Evolutionary conservation across 2,329 filamentous ascomycete genomes (phyloP).

Genomic region (Triangularia setosa): DNA sequence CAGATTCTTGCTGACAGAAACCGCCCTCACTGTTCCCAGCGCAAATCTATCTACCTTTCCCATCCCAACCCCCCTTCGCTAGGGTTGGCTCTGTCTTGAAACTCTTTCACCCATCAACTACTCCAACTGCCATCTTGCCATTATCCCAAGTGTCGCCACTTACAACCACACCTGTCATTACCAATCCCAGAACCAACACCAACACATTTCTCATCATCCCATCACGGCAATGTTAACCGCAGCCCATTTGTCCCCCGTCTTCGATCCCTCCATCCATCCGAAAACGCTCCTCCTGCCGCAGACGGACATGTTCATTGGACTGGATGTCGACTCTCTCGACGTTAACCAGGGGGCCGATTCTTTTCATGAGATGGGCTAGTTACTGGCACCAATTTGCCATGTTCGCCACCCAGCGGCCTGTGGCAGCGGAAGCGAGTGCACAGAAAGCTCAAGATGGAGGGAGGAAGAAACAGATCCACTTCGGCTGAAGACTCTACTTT

Average conservation of each 20-base stretch:
- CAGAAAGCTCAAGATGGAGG: neutral
- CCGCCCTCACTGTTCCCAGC: neutral
- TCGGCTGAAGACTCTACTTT: too few relatives aligned
- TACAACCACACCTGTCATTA: too few relatives aligned
- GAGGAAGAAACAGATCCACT: neutral
- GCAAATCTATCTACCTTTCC: neutral
- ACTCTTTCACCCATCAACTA: neutral
- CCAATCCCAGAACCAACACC: neutral
- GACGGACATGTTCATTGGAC: too few relatives aligned
- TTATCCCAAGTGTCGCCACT: too few relatives aligned
- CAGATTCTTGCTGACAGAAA: neutral
- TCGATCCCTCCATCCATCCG: neutral
- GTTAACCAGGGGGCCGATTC: too few relatives aligned
- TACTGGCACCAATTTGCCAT: neutral
- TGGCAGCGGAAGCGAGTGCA: neutral
- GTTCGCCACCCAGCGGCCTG: neutral
- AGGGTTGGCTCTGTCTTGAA: neutral
- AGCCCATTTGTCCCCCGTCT: neutral
- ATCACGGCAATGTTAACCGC: neutral
- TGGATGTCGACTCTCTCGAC: too few relatives aligned
- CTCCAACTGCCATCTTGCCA: too few relatives aligned
- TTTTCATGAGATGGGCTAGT: neutral
- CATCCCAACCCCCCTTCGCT: neutral
- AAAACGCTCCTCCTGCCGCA: too few relatives aligned
- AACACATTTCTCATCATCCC: neutral